Evolutionary conservation across 192 early-diverging fungal species (phyloP).

Genomic region (Backusella circina): DNA sequence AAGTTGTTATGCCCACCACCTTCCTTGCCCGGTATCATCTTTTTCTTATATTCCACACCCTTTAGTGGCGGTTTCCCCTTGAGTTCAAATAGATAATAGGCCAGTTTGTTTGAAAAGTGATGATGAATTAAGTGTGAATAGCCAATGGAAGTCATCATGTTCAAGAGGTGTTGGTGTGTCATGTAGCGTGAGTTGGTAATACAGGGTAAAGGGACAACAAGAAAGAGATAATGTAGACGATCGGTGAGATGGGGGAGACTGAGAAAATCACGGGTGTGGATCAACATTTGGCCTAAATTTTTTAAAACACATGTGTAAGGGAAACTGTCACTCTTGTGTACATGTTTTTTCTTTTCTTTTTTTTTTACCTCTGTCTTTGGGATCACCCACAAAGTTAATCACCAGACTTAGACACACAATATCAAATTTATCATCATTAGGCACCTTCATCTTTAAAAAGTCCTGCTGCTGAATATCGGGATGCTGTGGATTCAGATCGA

Average conservation of each 20-base stretch:
- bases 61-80: background rate
- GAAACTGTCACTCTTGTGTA: too few relatives aligned
- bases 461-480: conserved; percentile 71
- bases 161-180: conserved; percentile 64
- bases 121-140: conserved; percentile 51
- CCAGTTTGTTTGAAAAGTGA: conserved; percentile 75
- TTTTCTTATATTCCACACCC: conserved; percentile 49
- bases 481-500: conserved; percentile 88
- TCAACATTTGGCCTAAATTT: conserved; percentile 37
- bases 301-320: conserved; percentile 9
- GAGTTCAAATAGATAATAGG: conserved; percentile 69
- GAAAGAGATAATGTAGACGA: conserved; percentile 53
- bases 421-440: conserved; percentile 61
- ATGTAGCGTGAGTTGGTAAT: conserved; percentile 83
- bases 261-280: conserved; percentile 29
- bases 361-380: conserved; percentile 54
- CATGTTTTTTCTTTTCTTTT: background rate
- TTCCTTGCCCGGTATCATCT: conserved; percentile 58
- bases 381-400: conserved; percentile 87
- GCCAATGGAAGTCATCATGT: conserved; percentile 62
- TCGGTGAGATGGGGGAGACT: background rate
- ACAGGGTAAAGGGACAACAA: conserved; percentile 83
- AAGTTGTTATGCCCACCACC: conserved; percentile 68
- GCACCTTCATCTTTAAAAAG: conserved; percentile 69
- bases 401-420: conserved; percentile 80